Conservation (phyloP, 2,329 filamentous ascomycete genomes). For the Periconia sp. region DNA sequence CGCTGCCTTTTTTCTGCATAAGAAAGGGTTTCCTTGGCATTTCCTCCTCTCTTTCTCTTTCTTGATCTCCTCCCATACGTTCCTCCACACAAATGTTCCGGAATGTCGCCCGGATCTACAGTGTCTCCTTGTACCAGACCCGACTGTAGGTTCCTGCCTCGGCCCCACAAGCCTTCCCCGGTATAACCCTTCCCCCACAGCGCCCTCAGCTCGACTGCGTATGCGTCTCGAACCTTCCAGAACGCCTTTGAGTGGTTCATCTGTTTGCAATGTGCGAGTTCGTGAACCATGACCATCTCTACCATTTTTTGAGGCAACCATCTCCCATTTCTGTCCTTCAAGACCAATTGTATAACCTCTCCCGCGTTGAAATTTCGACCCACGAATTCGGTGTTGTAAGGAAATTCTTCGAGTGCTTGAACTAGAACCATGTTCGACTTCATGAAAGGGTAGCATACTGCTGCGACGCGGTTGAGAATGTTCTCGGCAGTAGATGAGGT, state of each 20-base stretch:
- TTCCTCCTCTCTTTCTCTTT: conserved; percentile 48
- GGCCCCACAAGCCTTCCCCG: conserved; percentile 82
- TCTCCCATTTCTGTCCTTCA: conserved; percentile 63
- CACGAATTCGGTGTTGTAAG: conserved; percentile 78
- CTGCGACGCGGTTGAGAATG: conserved; percentile 49
- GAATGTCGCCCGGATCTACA: conserved; percentile 29
- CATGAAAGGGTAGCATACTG: conserved; percentile 71
- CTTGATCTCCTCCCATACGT: conserved; percentile 65
- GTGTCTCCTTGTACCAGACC: conserved; percentile 26
- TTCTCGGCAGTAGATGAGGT: conserved; percentile 30
- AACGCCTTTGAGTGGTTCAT: conserved; percentile 87
- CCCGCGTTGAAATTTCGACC: conserved; percentile 90
- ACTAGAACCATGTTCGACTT: conserved; percentile 49
- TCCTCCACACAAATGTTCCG: conserved; percentile 75
- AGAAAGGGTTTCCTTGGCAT: conserved; percentile 54
- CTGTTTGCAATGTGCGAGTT: conserved; percentile 83
- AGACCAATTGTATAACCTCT: conserved; percentile 81
- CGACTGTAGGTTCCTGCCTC: conserved; percentile 64
- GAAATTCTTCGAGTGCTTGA: conserved; percentile 73
- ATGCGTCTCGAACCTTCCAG: conserved; percentile 76
- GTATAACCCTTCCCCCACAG: conserved; percentile 73
- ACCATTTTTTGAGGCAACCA: conserved; percentile 85
- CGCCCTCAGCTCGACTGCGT: conserved; percentile 68
- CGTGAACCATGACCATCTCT: conserved; percentile 95
- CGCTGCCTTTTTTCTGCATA: conserved; percentile 75